These are phyloP conservation scores for Aspergillus cejpii DNA, from an alignment of 2,329 filamentous ascomycete species.

Conservation along the genomic window DNA sequence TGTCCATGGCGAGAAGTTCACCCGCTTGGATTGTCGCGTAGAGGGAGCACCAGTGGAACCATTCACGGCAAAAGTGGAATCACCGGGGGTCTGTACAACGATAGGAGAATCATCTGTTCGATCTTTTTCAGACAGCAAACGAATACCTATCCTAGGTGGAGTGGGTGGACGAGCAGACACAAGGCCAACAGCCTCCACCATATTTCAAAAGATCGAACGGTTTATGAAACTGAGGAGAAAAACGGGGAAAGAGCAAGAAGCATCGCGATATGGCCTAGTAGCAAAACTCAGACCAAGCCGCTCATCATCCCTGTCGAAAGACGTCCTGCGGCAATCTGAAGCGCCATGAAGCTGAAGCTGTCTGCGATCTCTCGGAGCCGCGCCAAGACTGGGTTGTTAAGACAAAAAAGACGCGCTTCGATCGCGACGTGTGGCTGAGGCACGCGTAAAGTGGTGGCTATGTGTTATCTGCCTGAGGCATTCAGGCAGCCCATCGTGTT, in stretches of 20 bases:
- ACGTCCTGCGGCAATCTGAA: constrained; percentile 1
- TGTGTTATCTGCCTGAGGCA: constrained; percentile 24
- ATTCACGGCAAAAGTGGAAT: constrained; percentile 40
- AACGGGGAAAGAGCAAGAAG: constrained; percentile 16
- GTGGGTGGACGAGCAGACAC: constrained; percentile 51
- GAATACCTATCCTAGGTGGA: constrained; percentile 44
- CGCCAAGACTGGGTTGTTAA: constrained; percentile 17
- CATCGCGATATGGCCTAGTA: constrained; percentile 24
- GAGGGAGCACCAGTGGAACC: constrained; percentile 31
- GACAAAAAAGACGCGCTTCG: constrained; percentile 17
- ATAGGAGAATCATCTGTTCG: constrained; percentile 32
- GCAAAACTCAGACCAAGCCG: constrained; percentile 15
- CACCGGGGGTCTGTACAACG: constrained; percentile 35
- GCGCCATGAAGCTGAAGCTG: neutral
- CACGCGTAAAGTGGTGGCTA: constrained; percentile 34
- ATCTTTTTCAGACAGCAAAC: constrained; percentile 30
- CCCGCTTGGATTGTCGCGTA: constrained; percentile 48
- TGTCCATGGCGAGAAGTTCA: constrained; percentile 56
- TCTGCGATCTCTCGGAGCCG: constrained; percentile 7
- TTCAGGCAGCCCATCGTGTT: constrained; percentile 6
- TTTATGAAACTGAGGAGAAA: constrained; percentile 13
- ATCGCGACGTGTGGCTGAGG: constrained; percentile 19
- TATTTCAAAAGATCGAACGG: constrained; percentile 25
- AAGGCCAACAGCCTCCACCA: constrained; percentile 42
- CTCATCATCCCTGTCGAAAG: constrained; percentile 14